Percentiles rank a stretch among this genome's conserved stretches.
These are phyloP conservation scores for Bipolaris zeicola DNA, from an alignment of 2,329 filamentous ascomycete genomes.

Conservation along the genomic window DNA sequence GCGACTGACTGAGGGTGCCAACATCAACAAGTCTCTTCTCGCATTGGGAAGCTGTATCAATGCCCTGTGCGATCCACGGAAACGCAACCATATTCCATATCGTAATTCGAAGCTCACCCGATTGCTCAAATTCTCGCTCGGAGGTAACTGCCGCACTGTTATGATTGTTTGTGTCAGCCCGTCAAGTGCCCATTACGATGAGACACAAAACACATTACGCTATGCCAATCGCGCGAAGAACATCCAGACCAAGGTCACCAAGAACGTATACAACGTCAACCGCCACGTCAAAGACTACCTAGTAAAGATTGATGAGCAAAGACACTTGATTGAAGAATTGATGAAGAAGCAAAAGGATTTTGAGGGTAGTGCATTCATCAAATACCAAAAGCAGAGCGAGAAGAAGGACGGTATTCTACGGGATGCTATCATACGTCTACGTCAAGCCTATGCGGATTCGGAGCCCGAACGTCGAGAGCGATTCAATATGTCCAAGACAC, in stretches of 20 bases:
- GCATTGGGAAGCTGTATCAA: slow-evolving; percentile 98
- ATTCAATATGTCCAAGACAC: slow-evolving; percentile 76
- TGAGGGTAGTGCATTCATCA: slow-evolving; percentile 79
- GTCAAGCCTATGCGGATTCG: slow-evolving; percentile 82
- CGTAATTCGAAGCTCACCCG: slow-evolving; percentile 97
- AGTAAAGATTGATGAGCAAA: slow-evolving; percentile 99
- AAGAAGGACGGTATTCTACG: slow-evolving; percentile 77
- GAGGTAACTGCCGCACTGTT: slow-evolving; percentile 97
- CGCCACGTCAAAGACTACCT: slow-evolving; percentile 98
- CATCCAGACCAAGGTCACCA: slow-evolving; percentile 99
- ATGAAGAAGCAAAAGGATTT: slow-evolving; percentile 91
- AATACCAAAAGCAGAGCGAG: slow-evolving; percentile 88
- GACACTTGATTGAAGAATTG: slow-evolving; percentile 94
- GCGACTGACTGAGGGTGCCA: slow-evolving; percentile 88
- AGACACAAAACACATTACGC: slow-evolving; percentile 95
- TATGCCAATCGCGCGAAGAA: slow-evolving; percentile 99
- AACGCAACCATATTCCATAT: slow-evolving; percentile 93
- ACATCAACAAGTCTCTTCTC: slow-evolving; percentile 98
- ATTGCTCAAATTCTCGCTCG: slow-evolving; percentile 93
- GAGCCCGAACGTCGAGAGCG: slow-evolving; percentile 78
- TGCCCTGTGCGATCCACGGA: slow-evolving; percentile 89
- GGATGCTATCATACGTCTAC: slow-evolving; percentile 80
- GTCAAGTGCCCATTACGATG: slow-evolving; percentile 94
- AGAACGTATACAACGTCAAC: slow-evolving; percentile 98
- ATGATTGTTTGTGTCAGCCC: slow-evolving; percentile 99